Base-by-base conservation (phyloP, 2,329 filamentous ascomycete genomes). In the Pseudogymnoascus sp. region DNA sequence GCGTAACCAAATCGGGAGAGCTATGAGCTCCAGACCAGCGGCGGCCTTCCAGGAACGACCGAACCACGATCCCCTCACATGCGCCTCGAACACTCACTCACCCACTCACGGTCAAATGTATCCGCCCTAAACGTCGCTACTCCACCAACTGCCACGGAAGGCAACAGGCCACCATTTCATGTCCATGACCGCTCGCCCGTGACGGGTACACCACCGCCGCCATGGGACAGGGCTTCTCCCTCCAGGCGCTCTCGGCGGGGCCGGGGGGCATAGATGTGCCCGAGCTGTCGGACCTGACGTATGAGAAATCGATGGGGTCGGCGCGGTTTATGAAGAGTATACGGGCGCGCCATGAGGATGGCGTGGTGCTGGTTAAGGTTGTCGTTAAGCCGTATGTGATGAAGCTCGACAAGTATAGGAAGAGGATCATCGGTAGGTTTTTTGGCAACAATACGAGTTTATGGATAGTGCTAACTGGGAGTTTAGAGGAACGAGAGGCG, bases 181-280 rank as follows among this genome's bases (percentile, higher is more conserved):
- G 49, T 66, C 63, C 29, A 72, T 72, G 69, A 68, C 60, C 67
- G 66, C 41, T 62, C 62, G 59, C 66, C 65, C 65, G 70, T 72
- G 70, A 72, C 65, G 62, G 49, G 55, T 43, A 31, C 59, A 63
- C 65, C 59, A 55, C 49, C 49, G 26, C 49, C 49, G 49, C 49
- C 67, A 99, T 99, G 94, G 94, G 94, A 67, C 94, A 99, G 82
- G 92, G 91, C 67, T 97, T 97, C 78, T 97, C 93, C 66, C 85
- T 96, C 70, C 91, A 92, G 61, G 92, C 92, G 72, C 89, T 95
- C 67, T 94, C 92, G 62, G 91, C 91, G 66, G 94, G 92, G 73
- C 90, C 91, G 62, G 92, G 92, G 63, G 91, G 92, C 69, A 96
- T 99, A 74, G 93, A 99, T 75, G 86, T 95, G 29, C 89, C 92